These are phyloP conservation scores for Aquilaria yunnanensis DNA, from an alignment of 345 rosid species.

Conservation along the genomic window DNA sequence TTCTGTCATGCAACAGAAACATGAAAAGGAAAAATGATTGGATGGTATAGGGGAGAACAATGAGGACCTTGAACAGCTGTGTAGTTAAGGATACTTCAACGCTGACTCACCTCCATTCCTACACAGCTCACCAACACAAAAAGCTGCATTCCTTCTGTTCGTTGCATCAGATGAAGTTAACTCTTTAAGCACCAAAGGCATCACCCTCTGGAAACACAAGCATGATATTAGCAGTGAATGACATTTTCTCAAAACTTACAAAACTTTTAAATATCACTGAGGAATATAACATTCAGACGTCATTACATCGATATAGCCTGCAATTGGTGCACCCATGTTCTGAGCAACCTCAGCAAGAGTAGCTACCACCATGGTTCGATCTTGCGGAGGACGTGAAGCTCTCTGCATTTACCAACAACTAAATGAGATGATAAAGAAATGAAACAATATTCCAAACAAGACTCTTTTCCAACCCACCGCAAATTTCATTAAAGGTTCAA, in stretches of 20 bases:
- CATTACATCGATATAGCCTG: conserved; percentile 82
- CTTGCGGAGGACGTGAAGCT: conserved; percentile 81
- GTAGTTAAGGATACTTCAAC: conserved; percentile 74
- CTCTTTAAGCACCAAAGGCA: conserved; percentile 93
- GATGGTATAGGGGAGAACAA: no score
- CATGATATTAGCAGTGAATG: conserved; percentile 17
- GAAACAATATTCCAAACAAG: conserved; percentile 1
- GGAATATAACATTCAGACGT: conserved; percentile 7
- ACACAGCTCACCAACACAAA: conserved; percentile 95
- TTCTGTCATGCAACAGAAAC: no score
- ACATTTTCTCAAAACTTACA: conserved; percentile 10
- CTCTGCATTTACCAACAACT: conserved; percentile 41
- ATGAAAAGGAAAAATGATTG: no score
- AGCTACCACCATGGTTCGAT: conserved; percentile 97
- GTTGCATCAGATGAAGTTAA: conserved; percentile 78
- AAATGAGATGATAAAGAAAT: conserved; percentile 23
- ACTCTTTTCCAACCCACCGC: conserved; percentile 46
- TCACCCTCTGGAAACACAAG: conserved; percentile 58
- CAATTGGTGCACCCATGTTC: conserved; percentile 94
- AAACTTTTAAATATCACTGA: neutral
- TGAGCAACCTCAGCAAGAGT: conserved; percentile 99
- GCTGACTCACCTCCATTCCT: conserved; percentile 86
- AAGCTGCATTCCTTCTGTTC: conserved; percentile 97
- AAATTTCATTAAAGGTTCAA: conserved; percentile 94
- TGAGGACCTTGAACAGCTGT: neutral